phyloP scores from a whole-genome alignment of 495 filamentous ascomycete species.

The Cenococcum geophilum region DNA sequence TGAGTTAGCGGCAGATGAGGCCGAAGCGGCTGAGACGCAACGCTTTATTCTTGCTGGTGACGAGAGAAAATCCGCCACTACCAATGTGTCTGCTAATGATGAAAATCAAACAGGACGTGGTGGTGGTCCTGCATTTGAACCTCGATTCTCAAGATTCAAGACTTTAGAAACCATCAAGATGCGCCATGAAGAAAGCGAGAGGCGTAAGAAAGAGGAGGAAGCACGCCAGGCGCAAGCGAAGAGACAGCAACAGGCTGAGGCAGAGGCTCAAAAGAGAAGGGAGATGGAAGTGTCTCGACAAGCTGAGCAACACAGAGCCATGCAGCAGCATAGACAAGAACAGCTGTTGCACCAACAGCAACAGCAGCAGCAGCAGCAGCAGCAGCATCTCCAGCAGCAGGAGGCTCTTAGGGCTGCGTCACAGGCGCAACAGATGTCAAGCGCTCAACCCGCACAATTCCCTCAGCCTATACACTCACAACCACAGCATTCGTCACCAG shows the following conservation, averaged over 20 bases:
- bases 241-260: constrained; percentile 45
- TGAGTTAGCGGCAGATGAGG: constrained; percentile 90
- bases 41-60: constrained; percentile 91
- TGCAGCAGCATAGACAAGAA: constrained; percentile 11
- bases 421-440: constrained; percentile 43
- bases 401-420: constrained; percentile 22
- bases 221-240: constrained; percentile 45
- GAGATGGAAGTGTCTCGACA: constrained; percentile 18
- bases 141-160: constrained; percentile 86
- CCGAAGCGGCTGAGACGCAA: constrained; percentile 79
- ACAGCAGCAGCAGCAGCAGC: constrained; percentile 36
- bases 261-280: constrained; percentile 24
- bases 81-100: constrained; percentile 54
- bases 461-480: constrained; percentile 42
- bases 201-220: constrained; percentile 56
- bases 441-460: constrained; percentile 9
- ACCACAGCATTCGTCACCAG: constrained; percentile 67
- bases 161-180: constrained; percentile 76
- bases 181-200: constrained; percentile 66
- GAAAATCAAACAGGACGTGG: constrained; percentile 56
- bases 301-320: constrained; percentile 7
- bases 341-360: constrained; percentile 28
- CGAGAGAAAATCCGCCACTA: constrained; percentile 63
- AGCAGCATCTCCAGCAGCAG: constrained; percentile 36
- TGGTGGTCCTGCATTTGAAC: constrained; percentile 65